Evolutionary conservation across 202 grass and related monocot species (phyloP).

Genomic region (Digitaria exilis): DNA sequence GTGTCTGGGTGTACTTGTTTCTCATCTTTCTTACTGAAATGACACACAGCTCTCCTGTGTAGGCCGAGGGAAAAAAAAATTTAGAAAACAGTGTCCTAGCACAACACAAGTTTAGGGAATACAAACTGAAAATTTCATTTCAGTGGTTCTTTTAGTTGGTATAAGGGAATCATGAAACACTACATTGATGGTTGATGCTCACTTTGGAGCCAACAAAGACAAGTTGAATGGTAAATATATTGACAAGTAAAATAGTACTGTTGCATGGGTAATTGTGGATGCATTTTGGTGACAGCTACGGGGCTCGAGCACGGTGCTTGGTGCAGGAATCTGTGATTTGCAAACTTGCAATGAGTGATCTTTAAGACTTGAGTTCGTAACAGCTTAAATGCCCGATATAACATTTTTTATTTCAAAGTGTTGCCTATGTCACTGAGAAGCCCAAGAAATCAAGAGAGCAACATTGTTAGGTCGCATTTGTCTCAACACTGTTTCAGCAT

Average conservation of each 20-base stretch:
- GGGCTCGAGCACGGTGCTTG: constrained; percentile 1
- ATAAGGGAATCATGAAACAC: constrained; percentile 13
- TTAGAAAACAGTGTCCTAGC: background rate
- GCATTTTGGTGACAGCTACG: background rate
- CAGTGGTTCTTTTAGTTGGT: background rate
- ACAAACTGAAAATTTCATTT: constrained; percentile 16
- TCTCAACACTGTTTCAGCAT: constrained; percentile 19
- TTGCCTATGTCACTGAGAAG: background rate
- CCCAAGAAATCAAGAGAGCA: constrained; percentile 10
- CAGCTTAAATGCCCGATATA: background rate
- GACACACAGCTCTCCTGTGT: too few relatives aligned
- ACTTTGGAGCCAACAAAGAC: background rate
- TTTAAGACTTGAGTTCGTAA: background rate
- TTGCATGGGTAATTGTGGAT: background rate
- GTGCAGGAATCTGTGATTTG: background rate
- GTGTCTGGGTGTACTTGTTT: too few relatives aligned
- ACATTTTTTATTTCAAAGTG: background rate
- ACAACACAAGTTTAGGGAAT: background rate
- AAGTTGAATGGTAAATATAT: background rate
- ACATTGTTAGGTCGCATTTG: background rate
- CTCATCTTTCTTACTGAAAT: too few relatives aligned
- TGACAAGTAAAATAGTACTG: background rate
- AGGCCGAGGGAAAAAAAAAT: too few relatives aligned
- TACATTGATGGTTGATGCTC: background rate
- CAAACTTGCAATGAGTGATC: background rate